Evolutionary conservation across 306 rosid genomes (phyloP), one percentile per base, ranked within the genome.

Genomic region (Cicer arietinum): DNA sequence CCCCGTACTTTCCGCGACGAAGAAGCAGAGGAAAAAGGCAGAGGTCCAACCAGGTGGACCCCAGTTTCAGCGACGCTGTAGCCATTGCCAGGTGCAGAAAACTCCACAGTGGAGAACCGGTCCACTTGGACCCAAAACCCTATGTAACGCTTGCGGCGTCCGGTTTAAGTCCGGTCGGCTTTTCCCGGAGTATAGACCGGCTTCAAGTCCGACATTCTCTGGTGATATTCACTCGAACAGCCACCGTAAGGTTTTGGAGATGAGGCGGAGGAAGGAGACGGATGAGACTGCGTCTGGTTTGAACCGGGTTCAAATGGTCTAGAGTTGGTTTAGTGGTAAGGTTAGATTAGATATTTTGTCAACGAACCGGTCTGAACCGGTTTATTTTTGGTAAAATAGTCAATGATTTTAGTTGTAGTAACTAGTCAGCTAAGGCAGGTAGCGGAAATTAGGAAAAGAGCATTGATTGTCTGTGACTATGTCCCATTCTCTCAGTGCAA

Each of bases 51-150:
- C 60, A 4, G 71, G 86, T 14, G 86, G 82, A 69, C 5, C 76
- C 10, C 88, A 75, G 56, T 37, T 84, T 64, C 92, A 82, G 85
- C 84, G 98, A 40, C 80, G 92, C 80, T 94, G 98, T 47, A 85
- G 85, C 72, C 98, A 91, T 71, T 94, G 98, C 71, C 90, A 80
- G 25, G 96, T 90, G 17, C 96, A 91, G 77, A 90, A 88, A 84
- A 94, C 97, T 16, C 98, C 98, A 10, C 97, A 94, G 79, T 94
- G 98, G 98, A 81, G 98, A 71, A 74, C 98, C 84, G 98, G 98
- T 30, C 98, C 98, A 1, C 71, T 77, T 9, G 98, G 98, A 1
- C 77, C 96, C 5, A 94, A 94, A 81, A 91, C 98, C 0, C 82
- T 94, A 1, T 94, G 98, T 43, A 94, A 94, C 58, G 97, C 98